Evolutionary conservation across 768 basidiomycete genomes (phyloP).

Genomic region (Butyriboletus loyo): DNA sequence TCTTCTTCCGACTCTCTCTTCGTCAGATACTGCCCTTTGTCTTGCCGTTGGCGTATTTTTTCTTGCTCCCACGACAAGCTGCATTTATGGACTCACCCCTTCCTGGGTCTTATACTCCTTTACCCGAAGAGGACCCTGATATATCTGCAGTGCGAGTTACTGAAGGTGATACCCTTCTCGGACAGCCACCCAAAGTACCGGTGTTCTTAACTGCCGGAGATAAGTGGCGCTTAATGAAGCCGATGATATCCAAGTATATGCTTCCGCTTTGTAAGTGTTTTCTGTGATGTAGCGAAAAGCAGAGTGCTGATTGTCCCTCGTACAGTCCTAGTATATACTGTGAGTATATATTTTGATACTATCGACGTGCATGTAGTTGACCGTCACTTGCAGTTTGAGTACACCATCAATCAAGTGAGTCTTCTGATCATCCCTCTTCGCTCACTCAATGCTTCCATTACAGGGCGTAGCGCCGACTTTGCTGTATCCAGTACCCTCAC

Average conservation of each 20-base stretch:
- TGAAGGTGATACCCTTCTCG: constrained; percentile 28
- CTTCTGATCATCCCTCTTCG: background rate
- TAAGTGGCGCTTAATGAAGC: constrained; percentile 79
- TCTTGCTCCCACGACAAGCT: constrained; percentile 66
- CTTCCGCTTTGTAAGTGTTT: constrained; percentile 76
- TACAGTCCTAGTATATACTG: constrained; percentile 59
- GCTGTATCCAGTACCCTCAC: constrained; percentile 77
- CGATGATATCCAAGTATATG: constrained; percentile 83
- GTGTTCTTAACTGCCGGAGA: constrained; percentile 62
- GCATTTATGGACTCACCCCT: constrained; percentile 45
- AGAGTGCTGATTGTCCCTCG: constrained; percentile 11
- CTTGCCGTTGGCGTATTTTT: constrained; percentile 73
- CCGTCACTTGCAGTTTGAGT: constrained; percentile 65
- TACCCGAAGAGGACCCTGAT: constrained; percentile 34
- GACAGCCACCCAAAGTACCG: constrained; percentile 37
- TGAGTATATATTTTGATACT: constrained; percentile 32
- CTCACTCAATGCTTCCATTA: background rate
- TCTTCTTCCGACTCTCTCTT: background rate
- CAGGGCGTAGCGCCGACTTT: constrained; percentile 89
- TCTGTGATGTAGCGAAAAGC: background rate
- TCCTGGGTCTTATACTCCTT: constrained; percentile 34
- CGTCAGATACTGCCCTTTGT: constrained; percentile 75
- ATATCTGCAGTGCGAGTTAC: constrained; percentile 21
- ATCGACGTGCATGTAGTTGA: background rate
- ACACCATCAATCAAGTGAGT: constrained; percentile 82